Base-by-base conservation (phyloP, 2,329 filamentous ascomycete species). In the Nothophoma quercina region DNA sequence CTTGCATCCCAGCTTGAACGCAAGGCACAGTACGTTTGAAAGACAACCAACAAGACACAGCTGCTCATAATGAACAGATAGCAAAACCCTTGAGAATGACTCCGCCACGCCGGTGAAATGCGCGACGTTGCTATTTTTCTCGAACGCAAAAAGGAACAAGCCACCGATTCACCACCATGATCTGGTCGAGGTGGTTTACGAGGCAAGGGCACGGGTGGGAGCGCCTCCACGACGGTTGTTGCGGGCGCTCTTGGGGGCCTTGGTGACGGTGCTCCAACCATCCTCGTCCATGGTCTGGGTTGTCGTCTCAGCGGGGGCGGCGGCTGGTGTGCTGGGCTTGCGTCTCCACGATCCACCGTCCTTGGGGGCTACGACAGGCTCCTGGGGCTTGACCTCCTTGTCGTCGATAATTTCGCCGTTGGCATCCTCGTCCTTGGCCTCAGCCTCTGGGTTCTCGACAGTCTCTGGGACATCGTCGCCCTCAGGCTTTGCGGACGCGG, bases 371-470 rank as follows among this genome's bases (percentile, higher is more conserved):
- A 81, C 74, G 33, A 81, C 77, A 40, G 82, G 73, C 64, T 86
- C 81, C 64, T 84, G 81, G 22, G 84, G 79, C 72, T 84, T 83
- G 55, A 79, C 77, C 26, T 76, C 77, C 71, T 84, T 83, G 71
- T 83, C 77, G 26, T 77, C 76, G 42, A 81, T 76, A 47, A 79
- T 79, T 40, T 77, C 72, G 38, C 78, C 77, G 58, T 83, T 80
- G 32, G 83, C 81, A 48, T 78, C 62, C 30, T 76, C 75, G 36
- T 80, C 77, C 36, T 76, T 72, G 26, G 76, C 69, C 13, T 72
- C 71, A 25, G 59, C 63, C 75, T 62, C 81, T 77, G 64, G 77
- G 57, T 80, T 78, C 33, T 75, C 76, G 15, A 58, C 47, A 21
- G 60, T 55, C 45, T 55, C 18, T 23, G 51, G 45, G 12, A 30